These are phyloP conservation scores for Hydnomerulius pinastri DNA, from an alignment of 768 basidiomycete genomes.

Conservation along the genomic window DNA sequence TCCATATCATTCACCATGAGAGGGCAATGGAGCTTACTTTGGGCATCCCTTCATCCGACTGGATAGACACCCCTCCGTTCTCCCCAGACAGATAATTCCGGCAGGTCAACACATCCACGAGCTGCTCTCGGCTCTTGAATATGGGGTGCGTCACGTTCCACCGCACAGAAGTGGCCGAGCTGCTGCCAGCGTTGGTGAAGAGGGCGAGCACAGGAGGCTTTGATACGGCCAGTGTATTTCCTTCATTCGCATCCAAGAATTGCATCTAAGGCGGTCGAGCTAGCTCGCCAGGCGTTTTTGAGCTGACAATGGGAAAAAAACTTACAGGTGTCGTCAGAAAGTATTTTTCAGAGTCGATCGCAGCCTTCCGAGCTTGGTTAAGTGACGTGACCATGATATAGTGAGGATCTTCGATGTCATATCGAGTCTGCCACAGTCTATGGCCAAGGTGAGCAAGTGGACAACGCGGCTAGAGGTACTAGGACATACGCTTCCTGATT, in stretches of 20 bases:
- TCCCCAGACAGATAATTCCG: slow-evolving; percentile 35
- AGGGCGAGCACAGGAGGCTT: slow-evolving; percentile 60
- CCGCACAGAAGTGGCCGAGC: slow-evolving; percentile 29
- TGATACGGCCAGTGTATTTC: slow-evolving; percentile 46
- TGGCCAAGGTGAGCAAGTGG: slow-evolving; percentile 6
- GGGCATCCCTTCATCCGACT: slow-evolving; percentile 47
- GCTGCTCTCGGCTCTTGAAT: slow-evolving; percentile 40
- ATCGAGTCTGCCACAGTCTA: slow-evolving; percentile 64
- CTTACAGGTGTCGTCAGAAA: slow-evolving; percentile 52
- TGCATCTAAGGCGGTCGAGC: slow-evolving; percentile 38
- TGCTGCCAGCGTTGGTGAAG: slow-evolving; percentile 53
- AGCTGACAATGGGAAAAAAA: not conserved
- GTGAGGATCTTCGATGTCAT: slow-evolving; percentile 50
- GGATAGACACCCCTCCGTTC: slow-evolving; percentile 43
- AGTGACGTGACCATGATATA: slow-evolving; percentile 47
- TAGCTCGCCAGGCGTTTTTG: not conserved
- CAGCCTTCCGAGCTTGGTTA: slow-evolving; percentile 56
- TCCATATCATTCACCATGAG: not conserved
- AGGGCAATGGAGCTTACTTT: slow-evolving; percentile 31
- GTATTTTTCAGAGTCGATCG: slow-evolving; percentile 41
- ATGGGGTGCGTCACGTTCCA: slow-evolving; percentile 48
- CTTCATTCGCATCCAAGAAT: slow-evolving; percentile 42
- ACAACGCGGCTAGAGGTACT: not conserved
- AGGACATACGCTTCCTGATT: slow-evolving; percentile 52
- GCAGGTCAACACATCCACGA: slow-evolving; percentile 60